Base-by-base conservation (phyloP, 2,329 filamentous ascomycete genomes). In the Claviceps monticola region DNA sequence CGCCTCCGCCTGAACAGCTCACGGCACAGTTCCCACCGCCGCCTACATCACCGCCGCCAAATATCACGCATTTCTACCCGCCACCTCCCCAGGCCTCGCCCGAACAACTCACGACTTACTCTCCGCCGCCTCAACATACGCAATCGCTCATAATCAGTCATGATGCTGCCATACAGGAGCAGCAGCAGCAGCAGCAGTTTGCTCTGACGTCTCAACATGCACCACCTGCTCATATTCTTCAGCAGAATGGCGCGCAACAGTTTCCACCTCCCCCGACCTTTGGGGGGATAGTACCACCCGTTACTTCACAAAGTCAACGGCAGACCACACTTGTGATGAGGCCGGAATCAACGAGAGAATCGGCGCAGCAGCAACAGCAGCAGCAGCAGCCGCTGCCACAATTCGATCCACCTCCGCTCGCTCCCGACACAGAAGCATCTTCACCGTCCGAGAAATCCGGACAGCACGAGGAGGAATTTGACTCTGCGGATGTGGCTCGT, bases 1-100 rank as follows among this genome's bases (percentile, higher is more conserved):
- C 45, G 5, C 17, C 34, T 19, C 45, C 45, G 42, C 56, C 51
- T 50, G 58, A 51, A 38, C 59, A 56, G 36, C 58, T 59, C 14
- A 60, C 70, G 54, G 68, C 69, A 48, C 69, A 66, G 55, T 75
- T 73, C 58, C 71, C 71, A 46, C 66, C 68, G 47, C 73, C 73
- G 17, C 72, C 73, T 34, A 70, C 67, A 5, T 75, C 74, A 21
- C 69, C 73, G 48, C 72, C 73, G 3, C 69, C 71, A 43, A 68
- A 67, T 60, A 68, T 69, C 55, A 64, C 69, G 21, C 70, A 69
- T 46, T 74, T 72, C 62, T 74, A 73, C 47, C 66, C 71, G 50
- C 56, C 56, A 23, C 56, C 56, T 13, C 51, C 44, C 9, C 60
- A 55, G 49, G 55, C 50, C 51, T 49, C 51, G 2, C 48, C 48